phyloP scores from a whole-genome alignment of 768 basidiomycete genomes.

The Russula lepida region DNA sequence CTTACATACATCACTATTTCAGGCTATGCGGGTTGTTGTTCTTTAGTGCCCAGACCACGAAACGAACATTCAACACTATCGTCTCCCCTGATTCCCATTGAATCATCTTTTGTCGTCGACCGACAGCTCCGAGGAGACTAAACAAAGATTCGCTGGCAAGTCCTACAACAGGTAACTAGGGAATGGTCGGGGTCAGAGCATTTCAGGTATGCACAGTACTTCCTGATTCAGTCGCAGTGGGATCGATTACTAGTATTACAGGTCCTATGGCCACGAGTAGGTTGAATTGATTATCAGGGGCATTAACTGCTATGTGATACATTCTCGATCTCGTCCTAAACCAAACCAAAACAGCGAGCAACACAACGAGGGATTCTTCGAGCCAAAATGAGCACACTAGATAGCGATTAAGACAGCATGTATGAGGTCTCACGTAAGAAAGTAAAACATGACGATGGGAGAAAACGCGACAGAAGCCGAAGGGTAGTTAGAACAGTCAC shows the following conservation, averaged over 20 bases:
- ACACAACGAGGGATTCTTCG: background rate
- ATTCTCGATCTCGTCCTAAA: background rate
- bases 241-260: too few relatives aligned
- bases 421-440: background rate
- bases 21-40: background rate
- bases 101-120: background rate
- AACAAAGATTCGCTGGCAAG: background rate
- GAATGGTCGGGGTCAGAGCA: background rate
- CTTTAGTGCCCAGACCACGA: background rate
- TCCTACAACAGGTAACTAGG: background rate
- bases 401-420: background rate
- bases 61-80: background rate
- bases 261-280: background rate
- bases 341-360: background rate
- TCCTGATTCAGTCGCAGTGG: background rate
- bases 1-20: background rate
- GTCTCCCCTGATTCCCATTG: background rate
- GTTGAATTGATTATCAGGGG: background rate
- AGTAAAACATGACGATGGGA: background rate
- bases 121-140: background rate
- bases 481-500: background rate
- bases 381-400: background rate
- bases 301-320: background rate
- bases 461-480: background rate
- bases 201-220: background rate